Evolutionary conservation across 495 filamentous ascomycete genomes (phyloP), one percentile per base, ranked within the genome.

Genomic region (Xylaria curta): DNA sequence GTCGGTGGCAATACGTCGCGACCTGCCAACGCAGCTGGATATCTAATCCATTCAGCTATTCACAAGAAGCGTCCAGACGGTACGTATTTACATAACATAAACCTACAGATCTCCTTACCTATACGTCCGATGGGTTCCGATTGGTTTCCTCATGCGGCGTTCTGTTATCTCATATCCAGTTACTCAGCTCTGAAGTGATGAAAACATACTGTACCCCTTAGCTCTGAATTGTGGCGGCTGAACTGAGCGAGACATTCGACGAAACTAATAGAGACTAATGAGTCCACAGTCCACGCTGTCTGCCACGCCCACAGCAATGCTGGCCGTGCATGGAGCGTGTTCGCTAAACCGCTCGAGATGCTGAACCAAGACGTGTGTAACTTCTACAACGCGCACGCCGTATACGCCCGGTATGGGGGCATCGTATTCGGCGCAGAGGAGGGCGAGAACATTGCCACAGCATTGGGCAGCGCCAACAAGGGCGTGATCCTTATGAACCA

Each of bases 11-110:
- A 75, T 60, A 79, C 74, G 47, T 80, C 77, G 8, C 78, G 77
- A 31, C 76, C 83, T 21, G 82, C 88, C 72, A 93, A 93, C 78
- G 87, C 89, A 28, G 90, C 91, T 5, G 91, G 90, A 3, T 93
- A 91, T 76, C 83, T 89, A 70, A 94, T 94, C 75, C 91, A 89
- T 76, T 82, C 81, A 24, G 84, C 85, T 49, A 85, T 89, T 31
- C 88, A 89, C 76, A 85, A 84, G 74, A 85, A 85, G 10, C 76
- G 87, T 15, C 86, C 85, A 12, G 81, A 88, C 66, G 59, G 76
- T 85, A 21, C 79, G 86, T 72, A 84, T 82, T 4, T 82, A 56
- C 47, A 7, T 26, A 33, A 31, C 63, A 15, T 31, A 10, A 28
- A 56, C 53, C 53, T 56, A 31, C 26, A 26, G 7, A 56, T 17